Evolutionary conservation across 257 asterid species (phyloP).

Genomic region (Fraxinus cuspidata): DNA sequence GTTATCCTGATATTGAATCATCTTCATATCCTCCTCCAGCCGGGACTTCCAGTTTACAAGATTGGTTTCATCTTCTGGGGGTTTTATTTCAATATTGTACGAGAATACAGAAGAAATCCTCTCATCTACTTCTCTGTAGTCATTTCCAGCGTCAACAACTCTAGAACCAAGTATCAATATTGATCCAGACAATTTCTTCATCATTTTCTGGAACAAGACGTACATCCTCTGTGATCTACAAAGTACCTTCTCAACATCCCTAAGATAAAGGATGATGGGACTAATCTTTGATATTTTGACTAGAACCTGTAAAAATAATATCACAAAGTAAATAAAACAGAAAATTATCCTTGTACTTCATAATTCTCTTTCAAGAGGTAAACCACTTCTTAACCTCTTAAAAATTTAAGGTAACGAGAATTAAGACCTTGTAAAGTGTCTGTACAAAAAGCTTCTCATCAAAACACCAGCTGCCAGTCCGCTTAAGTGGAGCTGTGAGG

Average conservation of each 20-base stretch:
- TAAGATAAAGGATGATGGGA: slow-evolving; percentile 71
- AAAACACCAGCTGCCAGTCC: slow-evolving; percentile 72
- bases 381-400: not conserved
- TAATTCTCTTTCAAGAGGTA: not conserved
- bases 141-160: slow-evolving; percentile 48
- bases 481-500: slow-evolving; percentile 59
- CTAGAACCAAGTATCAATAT: slow-evolving; percentile 84
- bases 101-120: slow-evolving; percentile 67
- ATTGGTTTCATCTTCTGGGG: slow-evolving; percentile 75
- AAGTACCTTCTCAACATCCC: slow-evolving; percentile 73
- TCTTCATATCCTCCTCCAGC: slow-evolving; percentile 85
- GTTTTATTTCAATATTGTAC: slow-evolving; percentile 77
- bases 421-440: slow-evolving; percentile 73
- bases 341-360: not conserved
- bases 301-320: slow-evolving; percentile 53
- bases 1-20: slow-evolving; percentile 74
- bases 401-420: not conserved
- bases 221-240: slow-evolving; percentile 58
- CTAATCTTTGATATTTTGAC: slow-evolving; percentile 55
- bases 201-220: slow-evolving; percentile 74
- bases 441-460: slow-evolving; percentile 76
- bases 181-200: slow-evolving; percentile 69
- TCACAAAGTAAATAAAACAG: slow-evolving; percentile 5
- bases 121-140: slow-evolving; percentile 59
- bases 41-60: slow-evolving; percentile 80